Evolutionary conservation across 2,329 filamentous ascomycete species (phyloP).

Genomic region (Diaporthe citriasiana): DNA sequence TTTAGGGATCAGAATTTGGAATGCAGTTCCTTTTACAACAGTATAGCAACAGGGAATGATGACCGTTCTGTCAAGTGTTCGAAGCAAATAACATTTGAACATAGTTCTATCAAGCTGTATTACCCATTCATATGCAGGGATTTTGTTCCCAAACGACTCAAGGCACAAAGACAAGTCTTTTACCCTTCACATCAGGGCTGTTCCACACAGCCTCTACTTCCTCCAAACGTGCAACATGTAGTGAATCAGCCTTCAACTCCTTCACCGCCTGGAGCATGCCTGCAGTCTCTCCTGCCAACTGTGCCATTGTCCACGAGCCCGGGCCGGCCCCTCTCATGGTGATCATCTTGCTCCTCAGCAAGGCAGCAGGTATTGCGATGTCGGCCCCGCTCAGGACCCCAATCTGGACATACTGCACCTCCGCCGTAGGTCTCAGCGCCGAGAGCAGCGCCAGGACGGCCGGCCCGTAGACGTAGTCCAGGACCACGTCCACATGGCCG

Average conservation of each 20-base stretch:
- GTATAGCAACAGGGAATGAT: not conserved
- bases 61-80: not conserved
- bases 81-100: too few relatives aligned
- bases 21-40: too few relatives aligned
- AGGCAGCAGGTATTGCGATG: constrained; percentile 56
- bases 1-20: too few relatives aligned
- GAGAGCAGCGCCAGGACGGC: constrained; percentile 57
- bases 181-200: not conserved
- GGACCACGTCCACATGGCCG: constrained; percentile 63
- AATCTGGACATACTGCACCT: constrained; percentile 67
- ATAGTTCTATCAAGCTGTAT: not conserved
- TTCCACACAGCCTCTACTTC: constrained; percentile 31
- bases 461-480: constrained; percentile 71
- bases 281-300: constrained; percentile 50
- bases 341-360: constrained; percentile 64
- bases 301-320: constrained; percentile 56
- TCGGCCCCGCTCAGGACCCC: constrained; percentile 58
- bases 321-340: constrained; percentile 62
- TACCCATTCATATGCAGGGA: not conserved
- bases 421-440: constrained; percentile 56
- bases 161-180: constrained; percentile 23
- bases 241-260: constrained; percentile 49
- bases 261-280: constrained; percentile 50
- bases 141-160: not conserved
- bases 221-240: constrained; percentile 46